Evolutionary conservation across 352 stramenopile species (phyloP).

Genomic region (Hyaloperonospora arabidopsidis): DNA sequence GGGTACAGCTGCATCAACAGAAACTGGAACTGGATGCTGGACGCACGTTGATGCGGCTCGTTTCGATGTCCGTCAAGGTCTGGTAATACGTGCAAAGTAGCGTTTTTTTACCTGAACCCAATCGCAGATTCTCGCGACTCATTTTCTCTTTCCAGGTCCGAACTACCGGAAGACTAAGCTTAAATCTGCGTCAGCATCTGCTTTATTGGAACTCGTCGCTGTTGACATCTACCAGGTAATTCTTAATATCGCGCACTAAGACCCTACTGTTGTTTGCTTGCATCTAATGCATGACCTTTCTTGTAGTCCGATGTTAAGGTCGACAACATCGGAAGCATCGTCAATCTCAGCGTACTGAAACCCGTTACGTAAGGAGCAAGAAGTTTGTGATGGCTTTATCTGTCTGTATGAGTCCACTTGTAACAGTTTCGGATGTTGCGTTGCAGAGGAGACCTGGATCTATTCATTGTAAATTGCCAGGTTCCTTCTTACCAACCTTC

Average conservation of each 20-base stretch:
- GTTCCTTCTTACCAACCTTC: conserved; percentile 75
- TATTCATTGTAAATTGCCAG: conserved; percentile 82
- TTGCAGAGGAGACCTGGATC: conserved; percentile 33
- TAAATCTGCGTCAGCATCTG: conserved; percentile 50
- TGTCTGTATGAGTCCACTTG: neutral
- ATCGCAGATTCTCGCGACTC: too few species aligned
- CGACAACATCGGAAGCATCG: conserved; percentile 64
- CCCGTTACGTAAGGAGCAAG: conserved; percentile 18
- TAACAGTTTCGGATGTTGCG: neutral
- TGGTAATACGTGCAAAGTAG: neutral
- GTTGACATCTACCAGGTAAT: conserved; percentile 68
- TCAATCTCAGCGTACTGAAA: conserved; percentile 48
- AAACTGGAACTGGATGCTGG: conserved; percentile 46
- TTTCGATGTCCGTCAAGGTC: conserved; percentile 79
- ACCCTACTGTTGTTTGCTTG: neutral
- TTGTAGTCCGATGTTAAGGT: conserved; percentile 59
- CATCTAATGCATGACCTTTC: neutral
- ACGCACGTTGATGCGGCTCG: conserved; percentile 53
- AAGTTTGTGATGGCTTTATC: neutral
- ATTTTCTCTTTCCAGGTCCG: conserved; percentile 27
- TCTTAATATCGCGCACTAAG: neutral
- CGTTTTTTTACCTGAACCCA: neutral
- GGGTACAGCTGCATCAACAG: conserved; percentile 30
- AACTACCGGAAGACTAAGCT: conserved; percentile 74
- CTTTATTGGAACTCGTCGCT: conserved; percentile 51